Evolutionary conservation across 176 grass and related monocot genomes (phyloP).

Genomic region (Chloris gayana): DNA sequence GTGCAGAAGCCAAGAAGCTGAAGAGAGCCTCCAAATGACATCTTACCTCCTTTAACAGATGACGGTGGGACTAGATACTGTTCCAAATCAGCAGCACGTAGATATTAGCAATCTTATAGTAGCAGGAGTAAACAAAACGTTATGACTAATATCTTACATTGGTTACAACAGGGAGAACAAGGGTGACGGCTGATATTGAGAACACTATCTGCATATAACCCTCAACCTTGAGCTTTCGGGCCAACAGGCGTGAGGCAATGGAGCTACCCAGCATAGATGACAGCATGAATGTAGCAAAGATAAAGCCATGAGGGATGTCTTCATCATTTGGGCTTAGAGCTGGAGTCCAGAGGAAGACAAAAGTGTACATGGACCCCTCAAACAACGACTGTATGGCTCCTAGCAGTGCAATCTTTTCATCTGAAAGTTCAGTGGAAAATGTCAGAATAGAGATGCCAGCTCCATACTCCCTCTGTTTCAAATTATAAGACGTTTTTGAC

Average conservation of each 20-base stretch:
- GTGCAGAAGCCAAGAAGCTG: constrained; percentile 89
- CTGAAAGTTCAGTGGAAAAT: constrained; percentile 40
- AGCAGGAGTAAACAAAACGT: background rate
- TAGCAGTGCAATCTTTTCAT: constrained; percentile 96
- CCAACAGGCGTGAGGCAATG: constrained; percentile 73
- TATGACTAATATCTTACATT: constrained; percentile 54
- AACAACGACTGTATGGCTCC: constrained; percentile 98
- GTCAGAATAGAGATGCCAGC: background rate
- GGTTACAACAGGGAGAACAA: constrained; percentile 82
- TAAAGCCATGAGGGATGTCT: constrained; percentile 93
- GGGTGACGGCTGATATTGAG: constrained; percentile 69
- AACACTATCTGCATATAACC: constrained; percentile 99
- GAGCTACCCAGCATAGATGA: constrained; percentile 98
- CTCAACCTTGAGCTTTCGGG: constrained; percentile 79
- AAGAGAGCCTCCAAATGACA: constrained; percentile 75
- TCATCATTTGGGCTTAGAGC: constrained; percentile 88
- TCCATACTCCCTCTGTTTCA: no score
- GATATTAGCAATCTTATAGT: constrained; percentile 3
- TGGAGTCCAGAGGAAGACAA: constrained; percentile 97
- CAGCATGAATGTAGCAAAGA: constrained; percentile 99
- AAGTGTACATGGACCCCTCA: constrained; percentile 95
- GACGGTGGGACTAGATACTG: constrained; percentile 69
- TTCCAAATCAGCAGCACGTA: constrained; percentile 16
- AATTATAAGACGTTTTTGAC: no score
- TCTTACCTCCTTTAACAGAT: constrained; percentile 55